Evolutionary conservation across 768 basidiomycete genomes (phyloP).

Genomic region (Pulveroboletus sp.): DNA sequence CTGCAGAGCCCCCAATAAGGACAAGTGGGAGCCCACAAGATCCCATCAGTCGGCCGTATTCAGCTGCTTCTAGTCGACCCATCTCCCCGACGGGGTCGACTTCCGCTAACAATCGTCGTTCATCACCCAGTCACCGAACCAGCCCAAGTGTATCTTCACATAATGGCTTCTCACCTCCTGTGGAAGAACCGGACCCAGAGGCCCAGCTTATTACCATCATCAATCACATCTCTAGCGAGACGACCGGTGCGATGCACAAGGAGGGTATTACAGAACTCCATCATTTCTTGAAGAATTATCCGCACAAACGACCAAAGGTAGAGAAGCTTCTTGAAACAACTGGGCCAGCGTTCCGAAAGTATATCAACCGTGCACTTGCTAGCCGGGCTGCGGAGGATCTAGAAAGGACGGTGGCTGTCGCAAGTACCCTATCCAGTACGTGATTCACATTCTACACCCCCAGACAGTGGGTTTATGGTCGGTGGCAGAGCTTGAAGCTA

Average conservation of each 20-base stretch:
- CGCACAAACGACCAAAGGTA: conserved; percentile 76
- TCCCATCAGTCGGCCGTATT: conserved; percentile 45
- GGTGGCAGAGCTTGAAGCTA: conserved; percentile 60
- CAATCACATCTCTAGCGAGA: conserved; percentile 84
- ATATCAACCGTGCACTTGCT: conserved; percentile 84
- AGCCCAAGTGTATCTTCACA: conserved; percentile 66
- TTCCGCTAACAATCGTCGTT: conserved; percentile 51
- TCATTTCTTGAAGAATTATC: conserved; percentile 88
- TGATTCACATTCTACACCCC: conserved; percentile 13
- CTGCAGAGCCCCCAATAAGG: conserved; percentile 33
- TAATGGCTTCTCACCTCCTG: conserved; percentile 50
- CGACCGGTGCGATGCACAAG: conserved; percentile 85
- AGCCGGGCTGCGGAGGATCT: conserved; percentile 86
- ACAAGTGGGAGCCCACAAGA: conserved; percentile 31
- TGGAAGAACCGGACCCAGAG: conserved; percentile 85
- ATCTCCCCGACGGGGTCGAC: conserved; percentile 67
- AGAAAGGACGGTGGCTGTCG: conserved; percentile 75
- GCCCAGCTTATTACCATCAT: conserved; percentile 80
- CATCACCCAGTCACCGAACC: conserved; percentile 62
- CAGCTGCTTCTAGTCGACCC: conserved; percentile 65
- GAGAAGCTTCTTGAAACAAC: conserved; percentile 89
- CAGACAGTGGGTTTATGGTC: conserved; percentile 7
- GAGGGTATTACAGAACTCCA: conserved; percentile 95
- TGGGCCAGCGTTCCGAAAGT: conserved; percentile 87
- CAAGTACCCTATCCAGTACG: conserved; percentile 80